Conservation (phyloP, 768 basidiomycete species). For the Panaeolus cyanescens region DNA sequence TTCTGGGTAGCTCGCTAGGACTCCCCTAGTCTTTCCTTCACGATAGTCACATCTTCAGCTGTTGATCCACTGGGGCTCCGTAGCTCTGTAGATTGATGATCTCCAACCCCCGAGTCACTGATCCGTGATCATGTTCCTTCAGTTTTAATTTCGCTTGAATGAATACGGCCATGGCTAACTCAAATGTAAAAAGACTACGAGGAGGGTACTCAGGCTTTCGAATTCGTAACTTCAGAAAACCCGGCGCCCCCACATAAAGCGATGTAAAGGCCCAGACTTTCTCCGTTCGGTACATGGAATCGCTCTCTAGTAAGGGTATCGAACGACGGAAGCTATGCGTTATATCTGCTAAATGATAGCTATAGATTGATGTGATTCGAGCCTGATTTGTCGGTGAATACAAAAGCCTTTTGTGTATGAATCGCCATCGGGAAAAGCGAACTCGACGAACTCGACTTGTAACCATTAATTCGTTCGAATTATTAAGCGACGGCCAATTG, state of each 20-base stretch:
- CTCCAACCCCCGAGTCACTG: neutral
- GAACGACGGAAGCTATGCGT: neutral
- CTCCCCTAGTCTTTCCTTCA: neutral
- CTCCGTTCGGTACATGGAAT: neutral
- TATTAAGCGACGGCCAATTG: neutral
- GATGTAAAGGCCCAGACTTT: neutral
- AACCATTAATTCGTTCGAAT: slow-evolving; percentile 2
- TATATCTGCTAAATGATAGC: neutral
- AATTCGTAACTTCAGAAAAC: neutral
- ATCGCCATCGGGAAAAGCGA: neutral
- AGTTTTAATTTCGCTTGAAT: slow-evolving; percentile 1
- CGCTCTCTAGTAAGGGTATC: neutral
- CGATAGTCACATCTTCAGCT: neutral
- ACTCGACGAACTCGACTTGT: neutral
- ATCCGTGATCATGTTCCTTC: neutral
- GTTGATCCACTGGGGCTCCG: slow-evolving; percentile 1
- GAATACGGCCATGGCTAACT: neutral
- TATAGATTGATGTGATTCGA: neutral
- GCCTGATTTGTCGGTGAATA: neutral
- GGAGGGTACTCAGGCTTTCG: neutral
- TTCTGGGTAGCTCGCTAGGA: neutral
- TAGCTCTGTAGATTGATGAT: neutral
- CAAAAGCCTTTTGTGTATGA: neutral
- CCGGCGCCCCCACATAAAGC: neutral
- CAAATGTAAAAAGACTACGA: neutral